Percentiles rank a stretch among this genome's conserved stretches.
phyloP scores from a whole-genome alignment of 2,329 filamentous ascomycete genomes.

The Colletotrichum tropicicola region DNA sequence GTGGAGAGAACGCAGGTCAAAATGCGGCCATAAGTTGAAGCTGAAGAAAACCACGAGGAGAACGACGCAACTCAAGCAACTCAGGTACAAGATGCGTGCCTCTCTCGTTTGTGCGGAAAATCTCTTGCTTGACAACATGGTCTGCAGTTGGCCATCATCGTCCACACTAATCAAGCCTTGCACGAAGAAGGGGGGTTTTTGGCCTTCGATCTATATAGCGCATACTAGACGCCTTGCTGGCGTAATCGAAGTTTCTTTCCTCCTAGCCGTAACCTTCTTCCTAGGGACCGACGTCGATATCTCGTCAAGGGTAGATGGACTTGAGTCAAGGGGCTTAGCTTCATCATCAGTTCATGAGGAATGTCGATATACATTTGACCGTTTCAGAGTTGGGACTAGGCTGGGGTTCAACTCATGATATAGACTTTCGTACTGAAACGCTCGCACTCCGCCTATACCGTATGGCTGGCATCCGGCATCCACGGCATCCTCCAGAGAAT shows the following conservation, averaged over 20 bases:
- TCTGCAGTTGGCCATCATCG: neutral
- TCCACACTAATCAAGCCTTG: neutral
- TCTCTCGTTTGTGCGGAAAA: neutral
- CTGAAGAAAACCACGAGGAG: neutral
- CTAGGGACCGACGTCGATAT: neutral
- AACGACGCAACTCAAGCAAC: neutral
- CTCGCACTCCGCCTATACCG: neutral
- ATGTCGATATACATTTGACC: neutral
- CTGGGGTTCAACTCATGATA: conserved; percentile 5
- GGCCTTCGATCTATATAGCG: neutral
- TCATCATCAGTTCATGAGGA: neutral
- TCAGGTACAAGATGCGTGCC: neutral
- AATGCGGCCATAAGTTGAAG: neutral
- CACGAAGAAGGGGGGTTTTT: no score
- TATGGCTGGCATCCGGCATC: no score
- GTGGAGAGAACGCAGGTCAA: neutral
- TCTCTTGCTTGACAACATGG: neutral
- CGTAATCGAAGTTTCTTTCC: neutral
- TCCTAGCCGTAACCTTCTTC: neutral
- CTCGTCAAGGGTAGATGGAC: conserved; percentile 5
- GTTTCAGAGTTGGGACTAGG: neutral
- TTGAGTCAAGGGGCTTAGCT: neutral
- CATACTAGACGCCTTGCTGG: neutral
- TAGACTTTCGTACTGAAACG: conserved; percentile 13
- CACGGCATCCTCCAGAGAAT: no score